Evolutionary conservation across 2,329 filamentous ascomycete species (phyloP), one percentile per base, ranked within the genome.

Genomic region (Fusarium agapanthi): DNA sequence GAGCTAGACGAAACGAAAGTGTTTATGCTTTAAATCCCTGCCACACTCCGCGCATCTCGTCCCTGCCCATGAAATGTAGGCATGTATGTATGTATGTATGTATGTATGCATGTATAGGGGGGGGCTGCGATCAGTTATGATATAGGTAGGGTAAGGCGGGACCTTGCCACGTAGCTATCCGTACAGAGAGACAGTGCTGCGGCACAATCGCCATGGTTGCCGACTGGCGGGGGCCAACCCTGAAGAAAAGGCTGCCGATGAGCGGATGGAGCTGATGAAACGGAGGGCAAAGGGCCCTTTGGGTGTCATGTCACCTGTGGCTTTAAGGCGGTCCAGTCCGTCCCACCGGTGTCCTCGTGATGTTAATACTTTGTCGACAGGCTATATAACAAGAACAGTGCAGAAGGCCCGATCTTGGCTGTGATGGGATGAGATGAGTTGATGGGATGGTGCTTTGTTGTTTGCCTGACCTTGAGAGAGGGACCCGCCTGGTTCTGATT

Each of bases 121-220:
- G 64, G 59, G 62, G 60, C 61, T 47, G 60, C 59, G 67, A 63
- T 64, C 41, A 44, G 50, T 60, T 67, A 57, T 72, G 54, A 69
- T 74, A 73, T 74, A 74, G 64, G 71, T 57, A 48, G 44, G 44
- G 56, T 50, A 68, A 45, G 58, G 71, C 71, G 57, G 56, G 60
- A 66, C 64, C 51, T 69, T 74, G 71, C 71, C 71, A 74, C 71
- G 71, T 74, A 74, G 67, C 67, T 64, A 47, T 57, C 30, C 51
- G 50, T 38, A 44, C 37, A 43, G 30, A 50, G 22, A 20, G 30
- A 51, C 48, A 35, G 10, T 32, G 28, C 28, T 45, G 51, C 71
- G 63, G 71, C 40, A 60, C 64, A 67, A 56, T 69, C 50, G 64
- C 64, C 60, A 56, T 62, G 34, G 61, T 41, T 72, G 57, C 71